Evolutionary conservation across 2,329 filamentous ascomycete species (phyloP).

Genomic region (Scedosporium apiospermum): DNA sequence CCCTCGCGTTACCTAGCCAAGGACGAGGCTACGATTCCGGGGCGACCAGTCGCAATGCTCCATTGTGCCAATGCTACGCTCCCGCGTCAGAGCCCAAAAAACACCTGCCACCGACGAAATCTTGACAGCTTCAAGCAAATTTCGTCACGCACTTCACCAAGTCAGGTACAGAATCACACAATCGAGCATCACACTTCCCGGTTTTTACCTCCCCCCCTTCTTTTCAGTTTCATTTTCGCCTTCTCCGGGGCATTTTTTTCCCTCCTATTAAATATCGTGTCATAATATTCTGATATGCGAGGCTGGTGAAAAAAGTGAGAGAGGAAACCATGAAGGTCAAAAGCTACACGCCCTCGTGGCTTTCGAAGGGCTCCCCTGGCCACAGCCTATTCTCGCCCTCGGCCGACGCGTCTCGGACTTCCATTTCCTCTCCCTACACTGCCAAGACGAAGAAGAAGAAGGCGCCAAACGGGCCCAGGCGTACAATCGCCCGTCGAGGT

Average conservation of each 20-base stretch:
- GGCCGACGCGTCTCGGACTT: slow-evolving; percentile 25
- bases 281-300: not conserved
- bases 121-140: not conserved
- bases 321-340: slow-evolving; percentile 72
- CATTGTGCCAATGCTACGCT: no score
- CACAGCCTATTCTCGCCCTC: slow-evolving; percentile 63
- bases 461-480: slow-evolving; percentile 36
- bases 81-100: not conserved
- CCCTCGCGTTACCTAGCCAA: not conserved
- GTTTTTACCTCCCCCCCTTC: not conserved
- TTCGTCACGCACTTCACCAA: not conserved
- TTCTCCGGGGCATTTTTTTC: not conserved
- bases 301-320: not conserved
- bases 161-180: not conserved
- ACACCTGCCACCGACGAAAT: not conserved
- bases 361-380: slow-evolving; percentile 67
- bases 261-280: not conserved
- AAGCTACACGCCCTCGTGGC: slow-evolving; percentile 79
- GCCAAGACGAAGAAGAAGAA: slow-evolving; percentile 29
- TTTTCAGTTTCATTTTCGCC: not conserved
- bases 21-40: not conserved
- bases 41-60: not conserved
- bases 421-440: slow-evolving; percentile 26
- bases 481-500: slow-evolving; percentile 70
- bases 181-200: not conserved